Conservation (phyloP, 2,329 filamentous ascomycete genomes). For the Clarireedia hainanense region DNA sequence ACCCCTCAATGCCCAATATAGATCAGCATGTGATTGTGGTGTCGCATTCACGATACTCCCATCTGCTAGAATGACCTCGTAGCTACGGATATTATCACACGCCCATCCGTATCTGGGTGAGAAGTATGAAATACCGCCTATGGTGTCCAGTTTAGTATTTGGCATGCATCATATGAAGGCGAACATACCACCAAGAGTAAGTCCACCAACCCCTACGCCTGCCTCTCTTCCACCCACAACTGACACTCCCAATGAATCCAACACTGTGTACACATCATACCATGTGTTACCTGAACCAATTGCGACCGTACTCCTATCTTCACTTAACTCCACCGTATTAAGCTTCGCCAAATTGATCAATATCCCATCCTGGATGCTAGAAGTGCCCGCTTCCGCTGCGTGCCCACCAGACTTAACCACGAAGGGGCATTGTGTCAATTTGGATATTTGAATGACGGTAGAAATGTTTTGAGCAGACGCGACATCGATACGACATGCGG, state of each 20-base stretch:
- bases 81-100: conserved; percentile 17
- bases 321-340: conserved; percentile 20
- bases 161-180: no score
- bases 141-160: no score
- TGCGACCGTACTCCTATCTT: conserved; percentile 23
- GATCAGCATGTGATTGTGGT: conserved; percentile 18
- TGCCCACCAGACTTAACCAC: conserved; percentile 21
- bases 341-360: conserved; percentile 37
- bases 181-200: conserved; percentile 11
- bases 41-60: conserved; percentile 25
- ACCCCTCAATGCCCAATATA: conserved; percentile 31
- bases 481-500: background rate
- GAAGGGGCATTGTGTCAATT: conserved; percentile 11
- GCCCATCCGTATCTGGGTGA: conserved; percentile 14
- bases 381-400: conserved; percentile 34
- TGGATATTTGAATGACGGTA: no score
- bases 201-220: conserved; percentile 17
- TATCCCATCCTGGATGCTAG: conserved; percentile 42
- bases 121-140: conserved; percentile 23
- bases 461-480: background rate
- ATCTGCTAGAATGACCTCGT: conserved; percentile 28
- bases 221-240: conserved; percentile 32
- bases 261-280: conserved; percentile 31
- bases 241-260: conserved; percentile 28
- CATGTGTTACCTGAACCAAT: conserved; percentile 33